Conservation (phyloP, 495 filamentous ascomycete species). For the Penicillium riverlandense region DNA sequence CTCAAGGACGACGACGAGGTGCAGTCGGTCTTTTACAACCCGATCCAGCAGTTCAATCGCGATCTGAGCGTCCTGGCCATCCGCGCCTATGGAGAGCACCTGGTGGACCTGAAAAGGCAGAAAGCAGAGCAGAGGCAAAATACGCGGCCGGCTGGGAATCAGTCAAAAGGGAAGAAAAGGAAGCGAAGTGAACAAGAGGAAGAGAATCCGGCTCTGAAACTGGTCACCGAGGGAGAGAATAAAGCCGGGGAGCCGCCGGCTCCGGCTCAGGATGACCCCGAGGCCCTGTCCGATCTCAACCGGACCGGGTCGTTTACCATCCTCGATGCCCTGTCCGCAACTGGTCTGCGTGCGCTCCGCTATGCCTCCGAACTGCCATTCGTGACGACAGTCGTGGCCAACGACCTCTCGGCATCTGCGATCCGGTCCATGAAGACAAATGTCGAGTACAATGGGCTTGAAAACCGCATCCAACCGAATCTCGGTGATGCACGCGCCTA, state of each 20-base stretch:
- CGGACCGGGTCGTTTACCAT: slow-evolving; percentile 54
- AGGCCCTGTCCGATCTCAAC: neutral
- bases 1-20: slow-evolving; percentile 43
- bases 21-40: slow-evolving; percentile 95
- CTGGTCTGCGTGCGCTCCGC: slow-evolving; percentile 83
- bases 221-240: slow-evolving; percentile 5
- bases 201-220: slow-evolving; percentile 9
- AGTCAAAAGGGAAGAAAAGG: slow-evolving; percentile 43
- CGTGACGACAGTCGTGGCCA: slow-evolving; percentile 74
- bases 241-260: slow-evolving; percentile 2
- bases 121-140: slow-evolving; percentile 31
- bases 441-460: slow-evolving; percentile 69
- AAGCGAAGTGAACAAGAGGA: slow-evolving; percentile 26
- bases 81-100: slow-evolving; percentile 69
- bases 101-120: slow-evolving; percentile 35
- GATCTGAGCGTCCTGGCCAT: slow-evolving; percentile 91
- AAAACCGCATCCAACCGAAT: slow-evolving; percentile 61
- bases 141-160: slow-evolving; percentile 30
- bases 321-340: slow-evolving; percentile 91
- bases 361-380: slow-evolving; percentile 88
- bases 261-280: neutral
- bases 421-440: slow-evolving; percentile 77
- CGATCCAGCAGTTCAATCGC: slow-evolving; percentile 97
- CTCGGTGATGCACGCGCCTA: slow-evolving; percentile 77
- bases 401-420: slow-evolving; percentile 74